Base-by-base conservation (phyloP, 371 early-diverging fungal genomes). In the Mucor velutinosus region DNA sequence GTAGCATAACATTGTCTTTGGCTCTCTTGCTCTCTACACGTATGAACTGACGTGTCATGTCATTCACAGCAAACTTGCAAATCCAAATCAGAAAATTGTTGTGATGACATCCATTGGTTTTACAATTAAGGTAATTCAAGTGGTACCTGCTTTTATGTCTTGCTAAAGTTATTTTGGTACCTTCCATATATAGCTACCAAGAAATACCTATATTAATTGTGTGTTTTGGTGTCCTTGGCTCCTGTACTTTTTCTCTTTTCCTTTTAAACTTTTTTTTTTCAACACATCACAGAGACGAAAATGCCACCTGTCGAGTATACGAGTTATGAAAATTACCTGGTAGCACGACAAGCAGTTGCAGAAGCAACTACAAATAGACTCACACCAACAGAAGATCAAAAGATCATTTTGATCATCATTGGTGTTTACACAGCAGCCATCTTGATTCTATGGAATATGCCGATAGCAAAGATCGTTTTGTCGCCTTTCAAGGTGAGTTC, bases 361-460 rank as follows among this genome's bases (percentile, higher is more conserved):
- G 77, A 78, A 23, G 60, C 67, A 25, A 71, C 74, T 7, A 56
- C 62, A 11, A 70, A 64, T 51, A 57, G 82, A 47, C 73, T 91
- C 27, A 84, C 84, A 39, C 92, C 92, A 1, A 90, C 84, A 1
- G 73, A 88, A 47, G 87, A 90, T 57, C 93, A 94, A 66, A 77
- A 81, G 30, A 87, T 78, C 15, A 89, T 85, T 17, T 84, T 94
- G 4, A 83, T 86, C 64, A 76, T 92, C 60, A 92, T 93, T 67
- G 91, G 87, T 60, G 91, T 76, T 21, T 93, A 92, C 66, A 78
- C 83, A 49, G 75, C 89, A 4, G 92, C 82, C 27, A 93, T 94
- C 58, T 76, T 93, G 12, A 72, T 93, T 19, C 82, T 95, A 25
- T 96, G 97, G 97, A 89, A 95, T 70, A 82, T 95, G 70, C 96